Base-by-base conservation (phyloP, 805 yeast species). In the Kregervanrija pseudodelftensis region DNA sequence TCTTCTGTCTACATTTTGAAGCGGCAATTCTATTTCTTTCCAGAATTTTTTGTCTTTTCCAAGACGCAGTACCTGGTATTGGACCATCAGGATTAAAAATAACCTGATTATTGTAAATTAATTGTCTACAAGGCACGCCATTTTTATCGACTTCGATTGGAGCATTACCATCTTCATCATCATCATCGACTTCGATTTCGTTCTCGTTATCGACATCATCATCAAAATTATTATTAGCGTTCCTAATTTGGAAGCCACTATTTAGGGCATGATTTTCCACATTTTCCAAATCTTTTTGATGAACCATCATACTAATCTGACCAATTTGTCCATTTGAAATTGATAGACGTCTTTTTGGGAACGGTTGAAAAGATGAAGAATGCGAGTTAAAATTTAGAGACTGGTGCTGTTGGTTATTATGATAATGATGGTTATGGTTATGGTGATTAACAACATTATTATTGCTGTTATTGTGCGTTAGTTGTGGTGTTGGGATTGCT, bases 11-110 rank as follows among this genome's bases (percentile, higher is more conserved):
- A 69, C 98, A 93, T 60, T 89, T 90, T 17, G 93, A 80, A 0
- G 99, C 99, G 0, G 99, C 99, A 9, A 93, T 79, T 46, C 99
- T 74, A 63, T 93, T 93, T 50, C 98, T 73, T 60, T 93, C 99
- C 51, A 93, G 56, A 79, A 91, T 58, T 71, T 82, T 60, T 73
- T 79, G 50, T 90, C 66, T 82, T 76, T 65, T 86, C 95, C 69
- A 85, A 63, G 66, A 85, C 45, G 76, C 76, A 13, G 71, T 77
- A 44, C 82, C 82, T 0, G 80, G 81, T 10, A 77, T 74, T 3
- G 81, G 80, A 1, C 80, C 80, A 59, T 74, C 62, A 11, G 79
- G 76, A 53, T 74, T 70, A 52, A 66, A 76, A 9, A 77, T 76
- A 15, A 76, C 72, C 56, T 77, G 78, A 53, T 76, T 73, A 52